Percentiles rank a stretch among this genome's conserved stretches.
Evolutionary conservation across 2,329 filamentous ascomycete species (phyloP).

Genomic region (Phyllosticta ampelicida): DNA sequence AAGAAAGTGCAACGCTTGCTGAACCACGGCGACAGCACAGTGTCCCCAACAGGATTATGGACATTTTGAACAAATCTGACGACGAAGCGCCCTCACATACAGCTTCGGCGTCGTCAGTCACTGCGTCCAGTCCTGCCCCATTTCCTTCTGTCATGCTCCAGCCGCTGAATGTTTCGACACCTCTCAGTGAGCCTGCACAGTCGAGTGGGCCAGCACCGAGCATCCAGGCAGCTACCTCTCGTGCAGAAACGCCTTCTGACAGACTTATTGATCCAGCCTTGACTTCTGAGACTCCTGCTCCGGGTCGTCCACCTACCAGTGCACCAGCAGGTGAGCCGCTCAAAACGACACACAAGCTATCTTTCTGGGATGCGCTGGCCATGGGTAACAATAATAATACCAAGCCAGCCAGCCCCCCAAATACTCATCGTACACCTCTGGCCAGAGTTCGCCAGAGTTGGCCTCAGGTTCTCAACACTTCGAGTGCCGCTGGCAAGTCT

Average conservation of each 20-base stretch:
- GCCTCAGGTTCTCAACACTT: conserved; percentile 6
- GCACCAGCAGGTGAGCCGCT: neutral
- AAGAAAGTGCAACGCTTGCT: neutral
- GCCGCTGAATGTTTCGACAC: neutral
- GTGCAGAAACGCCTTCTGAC: neutral
- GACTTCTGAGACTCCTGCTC: neutral
- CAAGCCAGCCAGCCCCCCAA: conserved; percentile 3
- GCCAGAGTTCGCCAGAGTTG: conserved; percentile 8
- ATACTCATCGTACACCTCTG: conserved; percentile 8
- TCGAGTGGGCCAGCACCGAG: neutral
- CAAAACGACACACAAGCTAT: neutral
- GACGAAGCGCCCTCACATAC: conserved; percentile 16
- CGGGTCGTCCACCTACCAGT: neutral
- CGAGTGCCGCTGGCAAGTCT: neutral
- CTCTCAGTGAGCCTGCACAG: neutral
- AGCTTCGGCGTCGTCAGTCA: neutral
- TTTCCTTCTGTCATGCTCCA: conserved; percentile 7
- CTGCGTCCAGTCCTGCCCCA: conserved; percentile 4
- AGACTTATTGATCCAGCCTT: neutral
- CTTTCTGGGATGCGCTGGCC: conserved; percentile 6
- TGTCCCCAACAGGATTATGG: conserved; percentile 25
- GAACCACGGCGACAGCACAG: conserved; percentile 14
- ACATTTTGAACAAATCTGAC: conserved; percentile 26
- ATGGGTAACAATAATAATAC: conserved; percentile 5
- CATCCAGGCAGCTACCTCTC: neutral